Evolutionary conservation across 495 filamentous ascomycete species (phyloP), one percentile per base, ranked within the genome.

Genomic region (Saxophila tyrrhenica): DNA sequence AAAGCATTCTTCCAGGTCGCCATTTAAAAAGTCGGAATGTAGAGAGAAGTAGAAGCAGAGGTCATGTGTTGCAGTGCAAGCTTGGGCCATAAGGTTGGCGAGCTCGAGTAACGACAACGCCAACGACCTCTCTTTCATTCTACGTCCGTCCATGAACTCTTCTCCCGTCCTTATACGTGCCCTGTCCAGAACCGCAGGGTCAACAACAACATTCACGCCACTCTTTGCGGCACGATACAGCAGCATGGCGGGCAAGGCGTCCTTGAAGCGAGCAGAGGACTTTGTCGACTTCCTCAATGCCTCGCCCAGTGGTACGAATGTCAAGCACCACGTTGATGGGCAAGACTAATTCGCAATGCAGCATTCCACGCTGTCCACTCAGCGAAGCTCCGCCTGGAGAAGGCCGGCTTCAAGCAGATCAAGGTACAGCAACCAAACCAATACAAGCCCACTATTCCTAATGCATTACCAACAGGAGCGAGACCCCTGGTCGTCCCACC

Each of bases 261-360:
- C 69, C 3, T 47, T 66, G 50, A 72, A 76, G 63, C 71, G 76
- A 54, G 89, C 86, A 49, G 71, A 85, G 70, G 86, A 89, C 69
- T 94, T 98, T 64, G 68, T 96, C 62, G 84, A 86, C 66, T 98
- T 94, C 73, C 82, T 98, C 66, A 92, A 96, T 70, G 84, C 84
- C 51, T 95, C 89, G 48, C 92, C 94, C 13, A 95, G 90, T 55
- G 91, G 92, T 98, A 80, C 57, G 83, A 58, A 20, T 20, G 3
- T 22, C 25, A 24, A 48, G 20, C 24, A 44, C 51, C 29, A n/a
- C n/a, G n/a, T n/a, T 10, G 44, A 46, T 29, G 25, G 44, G 21
- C 41, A 42, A 45, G 43, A 57, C 21, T 35, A 48, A 45, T 39
- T 48, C 35, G 21, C 22, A 19, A 22, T 39, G 22, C 22, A 98